Percentiles rank a stretch among this genome's conserved stretches.
phyloP scores from a whole-genome alignment of 169 alveolate species.

The Plasmodium ovale region DNA sequence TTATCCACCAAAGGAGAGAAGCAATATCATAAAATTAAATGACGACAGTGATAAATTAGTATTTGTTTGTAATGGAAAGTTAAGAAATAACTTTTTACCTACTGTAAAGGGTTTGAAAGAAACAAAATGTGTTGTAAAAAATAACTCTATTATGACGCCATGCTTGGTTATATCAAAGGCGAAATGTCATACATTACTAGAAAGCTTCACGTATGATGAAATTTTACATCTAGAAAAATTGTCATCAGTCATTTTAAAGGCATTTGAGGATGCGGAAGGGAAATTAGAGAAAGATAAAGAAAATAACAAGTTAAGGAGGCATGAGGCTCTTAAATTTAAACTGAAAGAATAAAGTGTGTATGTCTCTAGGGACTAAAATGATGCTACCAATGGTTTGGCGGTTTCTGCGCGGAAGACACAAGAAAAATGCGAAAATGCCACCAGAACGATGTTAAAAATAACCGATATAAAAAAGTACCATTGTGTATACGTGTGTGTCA shows the following conservation, averaged over 20 bases:
- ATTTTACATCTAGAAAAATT: conserved; percentile 68
- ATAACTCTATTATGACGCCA: conserved; percentile 48
- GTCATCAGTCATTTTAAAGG: conserved; percentile 34
- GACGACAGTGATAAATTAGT: conserved; percentile 76
- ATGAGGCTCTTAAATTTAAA: conserved; percentile 71
- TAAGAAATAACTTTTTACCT: conserved; percentile 55
- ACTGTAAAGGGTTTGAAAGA: conserved; percentile 69
- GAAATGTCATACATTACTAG: conserved; percentile 73
- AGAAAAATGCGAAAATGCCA: too few species aligned
- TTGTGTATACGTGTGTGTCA: too few species aligned
- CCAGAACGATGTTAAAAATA: too few species aligned
- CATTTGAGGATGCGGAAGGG: conserved; percentile 68
- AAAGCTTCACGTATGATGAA: conserved; percentile 75
- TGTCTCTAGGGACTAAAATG: too few species aligned
- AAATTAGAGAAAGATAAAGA: conserved; percentile 27
- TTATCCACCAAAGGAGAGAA: conserved; percentile 76
- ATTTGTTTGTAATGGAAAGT: conserved; percentile 72
- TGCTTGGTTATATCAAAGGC: conserved; percentile 75
- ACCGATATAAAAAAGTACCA: too few species aligned
- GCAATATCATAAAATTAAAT: conserved; percentile 58
- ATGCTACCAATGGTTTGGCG: too few species aligned
- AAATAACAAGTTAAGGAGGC: conserved; percentile 37
- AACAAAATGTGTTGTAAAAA: conserved; percentile 74
- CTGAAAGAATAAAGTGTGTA: conserved; percentile 17
- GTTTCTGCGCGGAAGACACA: too few species aligned